Conservation (phyloP, 352 stramenopile species). For the Peronospora tabacina region DNA sequence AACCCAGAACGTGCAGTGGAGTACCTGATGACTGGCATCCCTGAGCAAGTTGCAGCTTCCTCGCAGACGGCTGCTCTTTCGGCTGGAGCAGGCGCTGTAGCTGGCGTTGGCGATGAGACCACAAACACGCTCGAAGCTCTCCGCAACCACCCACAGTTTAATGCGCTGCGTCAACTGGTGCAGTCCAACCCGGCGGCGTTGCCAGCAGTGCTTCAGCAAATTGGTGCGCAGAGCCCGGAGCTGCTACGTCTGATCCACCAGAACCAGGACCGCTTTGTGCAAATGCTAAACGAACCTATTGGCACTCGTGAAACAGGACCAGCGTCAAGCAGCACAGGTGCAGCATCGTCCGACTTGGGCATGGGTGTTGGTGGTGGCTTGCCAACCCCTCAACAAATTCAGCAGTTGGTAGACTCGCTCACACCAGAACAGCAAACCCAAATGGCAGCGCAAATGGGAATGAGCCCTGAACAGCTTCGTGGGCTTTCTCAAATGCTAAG, state of each 20-base stretch:
- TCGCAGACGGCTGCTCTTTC: conserved; percentile 20
- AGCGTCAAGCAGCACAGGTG: conserved; percentile 26
- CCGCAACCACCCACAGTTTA: conserved; percentile 80
- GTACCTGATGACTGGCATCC: conserved; percentile 86
- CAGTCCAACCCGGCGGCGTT: conserved; percentile 79
- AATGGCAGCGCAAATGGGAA: conserved; percentile 81
- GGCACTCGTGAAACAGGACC: conserved; percentile 36
- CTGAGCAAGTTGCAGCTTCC: conserved; percentile 37
- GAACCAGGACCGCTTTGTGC: conserved; percentile 83
- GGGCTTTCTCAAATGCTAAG: conserved; percentile 83
- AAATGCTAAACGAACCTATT: conserved; percentile 86
- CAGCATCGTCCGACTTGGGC: conserved; percentile 43
- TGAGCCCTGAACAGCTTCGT: conserved; percentile 80
- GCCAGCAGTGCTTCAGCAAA: conserved; percentile 76
- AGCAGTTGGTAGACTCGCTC: conserved; percentile 74
- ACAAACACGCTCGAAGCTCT: conserved; percentile 63
- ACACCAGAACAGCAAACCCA: conserved; percentile 66
- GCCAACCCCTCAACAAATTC: conserved; percentile 77
- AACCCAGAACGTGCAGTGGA: conserved; percentile 82
- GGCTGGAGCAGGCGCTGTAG: background rate
- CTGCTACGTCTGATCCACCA: conserved; percentile 77
- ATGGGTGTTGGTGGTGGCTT: conserved; percentile 42
- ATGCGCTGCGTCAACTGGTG: conserved; percentile 71
- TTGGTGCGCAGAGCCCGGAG: conserved; percentile 76
- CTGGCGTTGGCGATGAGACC: conserved; percentile 17